phyloP scores from a whole-genome alignment of 768 basidiomycete species.

The Boletus fagicola region DNA sequence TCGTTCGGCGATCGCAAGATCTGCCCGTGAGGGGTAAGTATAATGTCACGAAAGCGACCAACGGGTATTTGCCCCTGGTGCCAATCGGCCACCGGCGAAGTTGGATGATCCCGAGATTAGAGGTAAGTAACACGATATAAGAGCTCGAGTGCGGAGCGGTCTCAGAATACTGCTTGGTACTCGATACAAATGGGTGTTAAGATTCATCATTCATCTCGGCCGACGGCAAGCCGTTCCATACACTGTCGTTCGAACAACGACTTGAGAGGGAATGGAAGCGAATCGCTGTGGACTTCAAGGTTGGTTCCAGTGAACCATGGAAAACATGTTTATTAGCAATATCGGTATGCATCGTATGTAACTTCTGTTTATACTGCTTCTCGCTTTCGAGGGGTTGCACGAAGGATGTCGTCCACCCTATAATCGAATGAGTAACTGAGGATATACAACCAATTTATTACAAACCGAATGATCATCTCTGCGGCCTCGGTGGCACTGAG shows the following conservation, averaged over 20 bases:
- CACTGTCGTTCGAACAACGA: neutral
- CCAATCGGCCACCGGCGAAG: no score
- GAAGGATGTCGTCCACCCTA: conserved; percentile 90
- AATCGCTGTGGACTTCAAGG: no score
- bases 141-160: no score
- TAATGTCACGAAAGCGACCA: no score
- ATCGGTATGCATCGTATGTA: neutral
- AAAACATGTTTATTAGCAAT: conserved; percentile 4
- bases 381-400: conserved; percentile 79
- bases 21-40: no score
- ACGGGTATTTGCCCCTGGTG: no score
- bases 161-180: no score
- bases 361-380: conserved; percentile 59
- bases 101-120: no score
- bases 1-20: no score
- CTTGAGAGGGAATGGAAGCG: neutral
- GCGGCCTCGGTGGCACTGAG: conserved; percentile 93
- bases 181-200: neutral
- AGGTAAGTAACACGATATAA: no score
- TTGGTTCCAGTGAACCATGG: neutral
- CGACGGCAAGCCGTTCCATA: neutral
- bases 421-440: conserved; percentile 3
- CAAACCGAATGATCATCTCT: conserved; percentile 96
- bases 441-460: conserved; percentile 2
- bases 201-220: neutral